Conservation (phyloP, 352 stramenopile species). For the Aphanomyces cochlioides region DNA sequence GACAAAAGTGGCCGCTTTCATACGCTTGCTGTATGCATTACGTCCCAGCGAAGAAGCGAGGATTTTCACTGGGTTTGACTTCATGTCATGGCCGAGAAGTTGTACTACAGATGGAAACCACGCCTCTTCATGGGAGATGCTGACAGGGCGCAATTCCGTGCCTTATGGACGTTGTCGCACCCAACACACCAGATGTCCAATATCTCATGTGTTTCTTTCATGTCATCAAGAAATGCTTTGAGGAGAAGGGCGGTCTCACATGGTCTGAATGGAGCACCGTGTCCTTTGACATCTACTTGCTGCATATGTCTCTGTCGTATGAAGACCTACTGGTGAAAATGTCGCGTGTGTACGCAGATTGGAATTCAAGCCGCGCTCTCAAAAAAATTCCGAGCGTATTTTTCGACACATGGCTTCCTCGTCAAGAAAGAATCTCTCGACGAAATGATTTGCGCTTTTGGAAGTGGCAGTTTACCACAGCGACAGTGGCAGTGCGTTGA, state of each 20-base stretch:
- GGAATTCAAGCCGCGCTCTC: not conserved
- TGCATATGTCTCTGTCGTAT: not conserved
- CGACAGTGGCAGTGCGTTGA: too few species aligned
- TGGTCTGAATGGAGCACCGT: not conserved
- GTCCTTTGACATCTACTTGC: not conserved
- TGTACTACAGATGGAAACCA: not conserved
- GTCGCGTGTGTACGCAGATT: not conserved
- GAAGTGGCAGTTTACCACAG: not conserved
- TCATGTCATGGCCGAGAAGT: too few species aligned
- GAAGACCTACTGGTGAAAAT: not conserved
- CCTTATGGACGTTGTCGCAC: not conserved
- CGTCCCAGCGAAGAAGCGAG: not conserved
- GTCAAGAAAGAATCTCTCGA: not conserved
- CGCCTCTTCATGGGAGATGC: not conserved
- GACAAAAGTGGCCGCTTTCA: not conserved
- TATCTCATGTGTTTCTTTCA: slow-evolving; percentile 3
- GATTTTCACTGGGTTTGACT: not conserved
- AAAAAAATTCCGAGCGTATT: not conserved
- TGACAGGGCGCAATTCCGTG: too few species aligned
- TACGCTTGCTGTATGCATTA: not conserved
- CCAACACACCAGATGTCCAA: not conserved
- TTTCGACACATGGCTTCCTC: slow-evolving; percentile 4
- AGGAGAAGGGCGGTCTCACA: not conserved
- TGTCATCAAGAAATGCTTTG: not conserved
- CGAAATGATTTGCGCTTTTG: not conserved